phyloP scores from a whole-genome alignment of 176 grass and related monocot genomes.

The Saccharum spontaneum region DNA sequence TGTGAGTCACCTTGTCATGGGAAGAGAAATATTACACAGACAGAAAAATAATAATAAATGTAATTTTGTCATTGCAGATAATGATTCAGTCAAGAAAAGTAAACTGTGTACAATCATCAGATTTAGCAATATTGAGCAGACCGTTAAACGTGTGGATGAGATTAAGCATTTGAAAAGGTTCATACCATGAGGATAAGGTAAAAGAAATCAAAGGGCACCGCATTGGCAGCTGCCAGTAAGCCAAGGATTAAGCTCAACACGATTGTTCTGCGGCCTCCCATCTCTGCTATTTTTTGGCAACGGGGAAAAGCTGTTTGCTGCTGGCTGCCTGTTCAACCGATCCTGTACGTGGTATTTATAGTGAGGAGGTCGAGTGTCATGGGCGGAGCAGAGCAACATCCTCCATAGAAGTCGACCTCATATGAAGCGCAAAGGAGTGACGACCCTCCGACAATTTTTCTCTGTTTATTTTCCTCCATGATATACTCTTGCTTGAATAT shows the following conservation, averaged over 20 bases:
- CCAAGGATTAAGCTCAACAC: constrained; percentile 22
- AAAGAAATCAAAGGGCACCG: constrained; percentile 44
- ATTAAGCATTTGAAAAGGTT: not conserved
- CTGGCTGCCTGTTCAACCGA: not conserved
- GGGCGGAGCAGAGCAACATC: not conserved
- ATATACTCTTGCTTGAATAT: not conserved
- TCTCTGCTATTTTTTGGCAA: constrained; percentile 8
- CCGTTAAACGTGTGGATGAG: not conserved
- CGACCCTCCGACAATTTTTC: not conserved
- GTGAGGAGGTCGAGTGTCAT: not conserved
- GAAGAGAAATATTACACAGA: not conserved
- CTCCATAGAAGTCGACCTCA: not conserved
- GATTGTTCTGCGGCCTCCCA: constrained; percentile 17
- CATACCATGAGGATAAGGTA: constrained; percentile 48
- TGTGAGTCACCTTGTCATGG: not conserved
- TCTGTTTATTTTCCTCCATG: not conserved
- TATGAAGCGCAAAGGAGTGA: not conserved
- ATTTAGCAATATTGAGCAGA: not conserved
- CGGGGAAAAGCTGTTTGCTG: not conserved
- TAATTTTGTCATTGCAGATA: not conserved
- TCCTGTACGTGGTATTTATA: constrained; percentile 23
- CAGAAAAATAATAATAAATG: not conserved
- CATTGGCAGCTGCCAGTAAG: constrained; percentile 28
- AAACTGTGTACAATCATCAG: not conserved
- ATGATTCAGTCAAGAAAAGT: not conserved